Evolutionary conservation across 1,284 basidiomycete species (phyloP), one percentile per base, ranked within the genome.

Genomic region (Boletus calvinii): DNA sequence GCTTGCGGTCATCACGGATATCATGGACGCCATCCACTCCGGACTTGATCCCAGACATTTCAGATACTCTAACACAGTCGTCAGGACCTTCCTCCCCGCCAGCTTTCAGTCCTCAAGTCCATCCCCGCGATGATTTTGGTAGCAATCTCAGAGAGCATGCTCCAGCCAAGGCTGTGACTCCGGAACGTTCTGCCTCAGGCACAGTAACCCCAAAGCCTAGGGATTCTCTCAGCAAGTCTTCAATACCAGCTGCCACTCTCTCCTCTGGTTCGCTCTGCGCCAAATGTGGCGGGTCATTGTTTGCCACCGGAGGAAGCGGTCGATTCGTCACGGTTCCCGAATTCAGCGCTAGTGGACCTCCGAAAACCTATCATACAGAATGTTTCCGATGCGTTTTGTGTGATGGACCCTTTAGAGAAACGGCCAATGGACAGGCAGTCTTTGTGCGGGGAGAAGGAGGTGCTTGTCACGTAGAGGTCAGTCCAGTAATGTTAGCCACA

Each of bases 321-420:
- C 76, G 75, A 52, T 90, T 83, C 66, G 80, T 90, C 26, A 86
- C 84, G 3, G 79, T 89, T 34, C 85, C 86, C 8, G 78, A 77
- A 53, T 78, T 81, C 44, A 71, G 67, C 22, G 64, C 65, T 55
- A 74, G 60, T 65, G 70, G 69, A 26, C 72, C 75, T 36, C 75
- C 76, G 30, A 78, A 78, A 65, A 76, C 77, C 22, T 92, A 87
- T 62, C 89, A 92, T 57, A 75, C 78, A 3, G 76, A 80, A 37
- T 92, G 89, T 63, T 90, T 92, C 68, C 80, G 77, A 52, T 92
- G 89, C 61, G 73, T 69, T 22, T 72, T 86, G 20, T 92, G 89
- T 61, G 72, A 80, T 41, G 75, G 78, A 9, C 62, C 75, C 6
- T 89, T 92, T 60, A 79, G 78, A 56, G 85, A 87, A 62, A 74